Evolutionary conservation across 345 rosid species (phyloP), one percentile per base, ranked within the genome.

Genomic region (Capsella bursapastoris): DNA sequence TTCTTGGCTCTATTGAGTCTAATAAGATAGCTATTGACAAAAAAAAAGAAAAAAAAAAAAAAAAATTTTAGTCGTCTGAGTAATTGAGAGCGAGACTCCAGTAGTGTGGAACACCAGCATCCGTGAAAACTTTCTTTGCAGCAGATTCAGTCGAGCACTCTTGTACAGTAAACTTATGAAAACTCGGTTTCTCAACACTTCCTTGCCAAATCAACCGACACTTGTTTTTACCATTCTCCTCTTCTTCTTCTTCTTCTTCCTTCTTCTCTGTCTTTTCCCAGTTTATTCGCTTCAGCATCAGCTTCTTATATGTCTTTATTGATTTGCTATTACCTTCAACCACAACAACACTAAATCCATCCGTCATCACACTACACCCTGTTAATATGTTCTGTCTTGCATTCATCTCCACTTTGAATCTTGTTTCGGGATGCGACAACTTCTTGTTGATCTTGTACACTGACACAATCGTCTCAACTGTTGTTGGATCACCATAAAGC

Each of bases 121-220:
- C 96, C 0, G 79, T 72, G 60, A 86, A 89, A 52, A 86, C 84
- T 67, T 89, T 93, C 61, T 78, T 79, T n/a, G 91, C 97, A 5
- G 92, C 96, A 47, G 91, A 91, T 71, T 89, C 89, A 1, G 89
- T 88, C 67, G 89, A 78, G 83, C 97, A 88, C 50, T 90, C 93
- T 8, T 90, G 92, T 29, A 93, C 82, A 3, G 70, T 63, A 67
- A 90, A 93, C 79, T 78, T 89, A 68, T 77, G 51, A 71, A 93
- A 93, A 82, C 86, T 82, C 18, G 85, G 80, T 76, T 84, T 91
- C 22, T 85, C 90, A 25, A 87, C 86, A 64, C 83, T 85, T 31
- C 96, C 97, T 73, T 91, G 94, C 97, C 97, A 89, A 27, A 93
- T 94, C 75, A 91, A 73, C 31, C 80, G 67, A 25, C 97, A 89